A percentile compares a stretch with the other conserved stretches of the same genome.
phyloP scores from a whole-genome alignment of 2,329 filamentous ascomycete species.

The Neofusicoccum parvum region DNA sequence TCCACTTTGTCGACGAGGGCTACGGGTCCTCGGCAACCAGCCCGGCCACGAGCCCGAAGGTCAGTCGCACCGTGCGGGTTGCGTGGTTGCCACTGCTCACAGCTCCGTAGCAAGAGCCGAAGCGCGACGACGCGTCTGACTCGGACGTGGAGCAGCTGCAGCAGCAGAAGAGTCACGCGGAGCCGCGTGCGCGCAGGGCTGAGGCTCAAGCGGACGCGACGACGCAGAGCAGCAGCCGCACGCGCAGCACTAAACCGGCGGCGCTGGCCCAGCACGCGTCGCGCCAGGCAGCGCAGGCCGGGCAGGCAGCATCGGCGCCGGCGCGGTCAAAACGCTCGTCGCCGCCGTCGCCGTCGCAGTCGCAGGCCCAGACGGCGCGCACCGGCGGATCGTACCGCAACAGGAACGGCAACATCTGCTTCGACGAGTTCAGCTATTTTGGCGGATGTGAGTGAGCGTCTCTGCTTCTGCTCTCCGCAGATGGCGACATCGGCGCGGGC shows the following conservation, averaged over 20 bases:
- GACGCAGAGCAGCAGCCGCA: too few relatives aligned
- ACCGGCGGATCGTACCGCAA: slow-evolving; percentile 20
- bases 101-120: slow-evolving; percentile 12
- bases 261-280: too few relatives aligned
- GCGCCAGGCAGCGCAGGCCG: too few relatives aligned
- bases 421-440: slow-evolving; percentile 19
- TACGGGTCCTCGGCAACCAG: slow-evolving; percentile 7
- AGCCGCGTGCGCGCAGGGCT: too few relatives aligned
- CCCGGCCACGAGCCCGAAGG: slow-evolving; percentile 16
- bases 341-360: neutral
- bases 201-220: too few relatives aligned
- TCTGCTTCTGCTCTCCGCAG: neutral
- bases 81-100: slow-evolving; percentile 11
- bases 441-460: slow-evolving; percentile 1
- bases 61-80: slow-evolving; percentile 1
- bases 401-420: slow-evolving; percentile 18
- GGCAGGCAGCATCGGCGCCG: too few relatives aligned
- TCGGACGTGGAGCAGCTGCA: neutral
- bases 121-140: neutral
- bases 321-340: neutral
- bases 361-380: neutral
- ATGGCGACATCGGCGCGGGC: slow-evolving; percentile 5
- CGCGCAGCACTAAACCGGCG: too few relatives aligned
- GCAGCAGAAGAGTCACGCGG: neutral
- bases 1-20: slow-evolving; percentile 20